Evolutionary conservation across 2,329 filamentous ascomycete species (phyloP), one percentile per base, ranked within the genome.

Genomic region (Trichoderma atrobrunneum): DNA sequence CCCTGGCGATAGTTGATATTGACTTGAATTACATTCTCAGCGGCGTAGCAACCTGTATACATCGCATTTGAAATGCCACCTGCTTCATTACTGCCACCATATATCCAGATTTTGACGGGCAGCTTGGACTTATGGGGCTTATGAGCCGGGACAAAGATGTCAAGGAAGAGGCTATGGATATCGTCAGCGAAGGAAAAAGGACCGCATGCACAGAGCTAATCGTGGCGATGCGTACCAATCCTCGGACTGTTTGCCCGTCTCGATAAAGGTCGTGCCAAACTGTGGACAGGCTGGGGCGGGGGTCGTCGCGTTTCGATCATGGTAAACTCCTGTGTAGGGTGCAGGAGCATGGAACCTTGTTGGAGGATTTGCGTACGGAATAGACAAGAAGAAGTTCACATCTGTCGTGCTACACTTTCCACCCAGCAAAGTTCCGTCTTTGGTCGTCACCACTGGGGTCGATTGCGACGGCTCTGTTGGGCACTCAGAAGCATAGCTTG

Each of bases 11-110:
- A 75, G 48, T 76, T 75, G 66, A 76, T 71, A 12, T 68, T 28
- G 4, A 76, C 73, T 8, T 74, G 54, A 3, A 76, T 80, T 16
- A 75, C 72, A 82, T 80, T 79, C 3, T 65, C 78, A 1, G 76
- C 76, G 1, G 75, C 61, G 71, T 75, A 74, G 60, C 76, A 77
- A 3, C 64, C 74, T 21, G 74, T 65, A 26, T 76, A 73, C 4
- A 76, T 71, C 7, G 71, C 68, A 54, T 75, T 71, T 0, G 69
- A 61, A 5, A 75, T 65, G 16, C 65, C 66, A 3, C 75, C 74
- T 1, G 39, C 68, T 1, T 61, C 36, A 12, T 76, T 69, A 21
- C 43, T 61, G 16, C 75, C 75, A 14, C 74, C 75, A 57, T 75
- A 72, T 3, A 71, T 43, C 67, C 71, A 76, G n/a, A 76, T 72